Base-by-base conservation (phyloP, 495 filamentous ascomycete genomes). In the Penicillium longicatenatum region DNA sequence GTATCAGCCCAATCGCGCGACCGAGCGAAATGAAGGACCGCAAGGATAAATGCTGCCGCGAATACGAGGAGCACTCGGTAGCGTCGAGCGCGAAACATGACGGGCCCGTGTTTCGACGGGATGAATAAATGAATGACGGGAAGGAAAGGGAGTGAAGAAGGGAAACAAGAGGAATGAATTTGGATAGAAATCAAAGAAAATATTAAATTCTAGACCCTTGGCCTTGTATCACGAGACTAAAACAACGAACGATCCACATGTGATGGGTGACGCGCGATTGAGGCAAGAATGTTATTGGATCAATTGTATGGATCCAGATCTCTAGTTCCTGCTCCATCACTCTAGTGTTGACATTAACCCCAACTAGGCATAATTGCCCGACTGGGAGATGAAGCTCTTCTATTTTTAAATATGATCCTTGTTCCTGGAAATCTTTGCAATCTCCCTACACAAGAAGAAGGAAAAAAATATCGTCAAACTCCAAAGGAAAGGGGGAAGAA, bases 11-110 rank as follows among this genome's bases (percentile, higher is more conserved):
- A 70, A 39, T 74, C 69, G 57, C 69, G 75, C 52, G 73, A 74
- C 44, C 74, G 63, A 51, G 69, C 49, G 52, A 90, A 87, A 67
- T 90, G 84, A 61, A 90, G 82, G 20, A 93, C 70, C 16, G 85
- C 73, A 43, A 92, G 72, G 29, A 87, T 71, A 49, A 86, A 71
- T 47, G 90, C 69, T 50, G 84, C 79, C 46, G 90, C 85, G 66
- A 90, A 87, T 61, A 89, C 72, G 47, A 92, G 67, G 58, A 90
- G 87, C 47, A 87, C 77, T 52, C 91, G 86, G 65, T 91, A 93
- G 72, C 90, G 82, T 50, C 91, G 86, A 60, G 89, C 71, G 39
- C 90, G 88, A 55, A 90, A 75, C 91, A 94, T 93, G 48, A 62
- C 74, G 69, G 62, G 22, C 21, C 50, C 50, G 19, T 21, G 14